Percentiles rank a stretch among this genome's conserved stretches.
These are phyloP conservation scores for Penicillium olsonii DNA, from an alignment of 2,329 filamentous ascomycete genomes.

Conservation along the genomic window DNA sequence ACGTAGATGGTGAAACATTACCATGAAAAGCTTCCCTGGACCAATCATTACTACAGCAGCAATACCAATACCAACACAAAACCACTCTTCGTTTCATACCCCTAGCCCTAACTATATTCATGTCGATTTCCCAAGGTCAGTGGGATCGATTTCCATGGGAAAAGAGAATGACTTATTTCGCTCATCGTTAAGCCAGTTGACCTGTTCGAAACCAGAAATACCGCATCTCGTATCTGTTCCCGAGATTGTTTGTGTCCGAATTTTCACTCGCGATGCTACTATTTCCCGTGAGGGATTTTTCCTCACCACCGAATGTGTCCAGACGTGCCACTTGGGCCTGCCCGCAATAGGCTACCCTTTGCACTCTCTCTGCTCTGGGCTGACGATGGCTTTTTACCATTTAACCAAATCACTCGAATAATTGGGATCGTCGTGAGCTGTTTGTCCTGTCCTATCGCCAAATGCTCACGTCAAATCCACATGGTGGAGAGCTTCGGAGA, in stretches of 20 bases:
- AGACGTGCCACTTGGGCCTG: constrained; percentile 7
- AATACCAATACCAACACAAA: constrained; percentile 17
- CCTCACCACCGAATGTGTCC: constrained; percentile 15
- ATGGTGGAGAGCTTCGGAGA: neutral
- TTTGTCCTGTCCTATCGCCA: constrained; percentile 23
- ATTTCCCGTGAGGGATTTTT: constrained; percentile 25
- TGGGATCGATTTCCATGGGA: neutral
- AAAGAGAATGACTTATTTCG: constrained; percentile 3
- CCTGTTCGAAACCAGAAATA: too few species aligned
- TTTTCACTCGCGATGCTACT: neutral
- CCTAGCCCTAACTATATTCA: constrained; percentile 13
- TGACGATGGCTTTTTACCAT: neutral
- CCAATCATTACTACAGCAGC: constrained; percentile 12
- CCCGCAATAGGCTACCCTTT: constrained; percentile 7
- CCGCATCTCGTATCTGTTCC: constrained; percentile 9
- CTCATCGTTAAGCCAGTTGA: neutral
- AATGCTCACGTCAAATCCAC: neutral
- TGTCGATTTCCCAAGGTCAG: neutral
- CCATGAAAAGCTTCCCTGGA: neutral
- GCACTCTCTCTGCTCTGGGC: neutral
- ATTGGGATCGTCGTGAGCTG: constrained; percentile 17
- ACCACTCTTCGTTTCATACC: neutral
- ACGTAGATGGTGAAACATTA: constrained; percentile 16
- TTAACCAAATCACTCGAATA: constrained; percentile 16
- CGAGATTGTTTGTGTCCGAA: too few species aligned